Evolutionary conservation across 2,329 filamentous ascomycete species (phyloP), one percentile per base, ranked within the genome.

Genomic region (Aspergillus spinulosporus): DNA sequence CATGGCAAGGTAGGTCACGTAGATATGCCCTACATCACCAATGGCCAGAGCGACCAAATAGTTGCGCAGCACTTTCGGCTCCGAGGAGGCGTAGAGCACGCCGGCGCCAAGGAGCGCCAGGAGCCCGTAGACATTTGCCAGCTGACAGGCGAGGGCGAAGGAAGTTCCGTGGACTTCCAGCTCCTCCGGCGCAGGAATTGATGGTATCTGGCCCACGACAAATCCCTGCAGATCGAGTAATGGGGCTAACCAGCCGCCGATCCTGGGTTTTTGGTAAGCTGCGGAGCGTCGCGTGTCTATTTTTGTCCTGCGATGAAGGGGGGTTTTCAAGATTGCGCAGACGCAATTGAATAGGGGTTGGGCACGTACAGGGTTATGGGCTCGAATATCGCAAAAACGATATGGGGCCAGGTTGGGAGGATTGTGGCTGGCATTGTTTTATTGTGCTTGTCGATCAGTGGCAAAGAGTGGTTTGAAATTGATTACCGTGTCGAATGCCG

Each of bases 111-210:
- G 69, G 56, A 90, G 75, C 59, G 82, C 84, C 47, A 89, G 76
- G 9, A 90, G 78, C 1, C 86, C 80, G 64, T 90, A 90, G 15
- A 85, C 70, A 64, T 91, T 91, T 44, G 86, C 87, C 12, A 91
- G 78, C 72, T 91, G 86, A 63, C 82, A 79, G 45, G 85, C 82
- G 29, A 89, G 73, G n/a, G 87, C 76, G 42, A 81, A 76, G 59
- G 78, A 78, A 62, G 69, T 72, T 4, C 69, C 68, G 34, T 72
- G 70, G 42, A 74, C 60, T 29, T 65, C 55, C 11, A 60, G 48
- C 36, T 54, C 44, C 15, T 26, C 40, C 31, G 1, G 64, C 56
- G 11, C 75, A 53, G 7, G 34, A 12, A 12, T 72, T 42, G 9
- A 65, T 64, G 82, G 79, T 39, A 85, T 78, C 68, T 90, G 87